Conservation (phyloP, 2,329 filamentous ascomycete species). For the Golovinomyces cichoracearum region DNA sequence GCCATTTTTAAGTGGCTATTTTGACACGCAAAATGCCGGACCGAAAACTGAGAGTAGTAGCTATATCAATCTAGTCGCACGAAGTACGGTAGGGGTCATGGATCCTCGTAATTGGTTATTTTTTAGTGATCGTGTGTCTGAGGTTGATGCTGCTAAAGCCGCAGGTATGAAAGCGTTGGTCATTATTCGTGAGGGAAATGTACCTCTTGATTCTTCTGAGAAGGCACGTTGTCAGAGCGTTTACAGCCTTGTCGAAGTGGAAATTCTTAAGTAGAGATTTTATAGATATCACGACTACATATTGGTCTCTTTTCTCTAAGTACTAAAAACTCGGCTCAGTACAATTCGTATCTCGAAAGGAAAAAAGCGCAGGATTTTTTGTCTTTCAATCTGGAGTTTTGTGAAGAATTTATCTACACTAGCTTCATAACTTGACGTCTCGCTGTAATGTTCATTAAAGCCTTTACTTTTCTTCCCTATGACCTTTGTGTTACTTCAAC, state of each 20-base stretch:
- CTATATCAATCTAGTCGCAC: constrained; percentile 23
- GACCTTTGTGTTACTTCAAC: too few species aligned
- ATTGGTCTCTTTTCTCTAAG: too few species aligned
- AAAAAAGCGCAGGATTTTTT: too few species aligned
- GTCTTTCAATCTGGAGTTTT: too few species aligned
- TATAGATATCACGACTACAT: too few species aligned
- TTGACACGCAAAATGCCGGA: constrained; percentile 60
- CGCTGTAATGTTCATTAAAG: too few species aligned
- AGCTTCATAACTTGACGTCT: too few species aligned
- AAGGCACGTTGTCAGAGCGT: constrained; percentile 7
- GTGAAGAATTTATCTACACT: too few species aligned
- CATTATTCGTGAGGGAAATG: constrained; percentile 45
- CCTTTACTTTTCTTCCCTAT: too few species aligned
- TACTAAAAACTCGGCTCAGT: too few species aligned
- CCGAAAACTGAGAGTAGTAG: constrained; percentile 41
- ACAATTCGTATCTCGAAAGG: too few species aligned
- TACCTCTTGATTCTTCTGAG: constrained; percentile 27
- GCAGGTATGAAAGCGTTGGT: constrained; percentile 38
- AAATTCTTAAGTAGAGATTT: too few species aligned
- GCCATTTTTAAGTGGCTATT: constrained; percentile 36
- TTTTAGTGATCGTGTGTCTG: constrained; percentile 52
- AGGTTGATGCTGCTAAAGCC: constrained; percentile 34
- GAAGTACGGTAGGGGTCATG: background rate
- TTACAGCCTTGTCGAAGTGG: background rate
- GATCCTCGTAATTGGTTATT: constrained; percentile 39